Conservation (phyloP, 768 basidiomycete genomes). For the Lactifluus rugatus region DNA sequence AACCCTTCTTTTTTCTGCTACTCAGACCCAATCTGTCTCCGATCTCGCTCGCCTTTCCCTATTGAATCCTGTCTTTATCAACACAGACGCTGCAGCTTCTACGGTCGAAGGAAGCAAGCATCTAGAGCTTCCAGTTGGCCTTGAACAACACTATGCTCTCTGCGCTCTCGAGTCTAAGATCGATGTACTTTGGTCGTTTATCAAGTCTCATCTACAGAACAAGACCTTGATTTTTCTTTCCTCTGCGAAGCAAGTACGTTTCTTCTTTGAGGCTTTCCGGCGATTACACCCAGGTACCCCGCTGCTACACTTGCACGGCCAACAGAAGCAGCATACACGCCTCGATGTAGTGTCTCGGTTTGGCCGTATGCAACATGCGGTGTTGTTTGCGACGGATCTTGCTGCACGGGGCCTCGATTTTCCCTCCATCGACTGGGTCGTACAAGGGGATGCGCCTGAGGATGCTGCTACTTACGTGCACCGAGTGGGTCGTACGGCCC, state of each 20-base stretch:
- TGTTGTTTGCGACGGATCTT: conserved; percentile 92
- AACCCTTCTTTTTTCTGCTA: conserved; percentile 94
- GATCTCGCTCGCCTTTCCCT: conserved; percentile 88
- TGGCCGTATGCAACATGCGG: conserved; percentile 68
- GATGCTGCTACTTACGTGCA: conserved; percentile 98
- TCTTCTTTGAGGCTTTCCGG: conserved; percentile 92
- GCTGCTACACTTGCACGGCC: conserved; percentile 90
- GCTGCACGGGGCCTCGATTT: conserved; percentile 96
- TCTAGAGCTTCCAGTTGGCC: conserved; percentile 55
- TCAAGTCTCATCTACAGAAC: conserved; percentile 84
- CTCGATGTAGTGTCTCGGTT: conserved; percentile 79
- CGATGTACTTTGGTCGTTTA: conserved; percentile 87
- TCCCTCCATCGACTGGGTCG: conserved; percentile 92
- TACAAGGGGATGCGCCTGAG: conserved; percentile 93
- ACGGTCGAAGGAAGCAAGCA: conserved; percentile 34
- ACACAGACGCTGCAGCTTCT: conserved; percentile 32
- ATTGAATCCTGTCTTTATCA: conserved; percentile 68
- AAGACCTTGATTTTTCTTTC: conserved; percentile 94
- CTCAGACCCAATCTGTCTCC: conserved; percentile 81
- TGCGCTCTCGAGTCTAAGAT: conserved; percentile 82
- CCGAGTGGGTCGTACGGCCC: conserved; percentile 88
- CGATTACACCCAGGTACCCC: conserved; percentile 91
- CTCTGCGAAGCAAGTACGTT: conserved; percentile 93
- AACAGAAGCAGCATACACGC: conserved; percentile 90
- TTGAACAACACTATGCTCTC: conserved; percentile 85